phyloP scores from a whole-genome alignment of 164 flowering plant species.

The Magnolia officinalis region DNA sequence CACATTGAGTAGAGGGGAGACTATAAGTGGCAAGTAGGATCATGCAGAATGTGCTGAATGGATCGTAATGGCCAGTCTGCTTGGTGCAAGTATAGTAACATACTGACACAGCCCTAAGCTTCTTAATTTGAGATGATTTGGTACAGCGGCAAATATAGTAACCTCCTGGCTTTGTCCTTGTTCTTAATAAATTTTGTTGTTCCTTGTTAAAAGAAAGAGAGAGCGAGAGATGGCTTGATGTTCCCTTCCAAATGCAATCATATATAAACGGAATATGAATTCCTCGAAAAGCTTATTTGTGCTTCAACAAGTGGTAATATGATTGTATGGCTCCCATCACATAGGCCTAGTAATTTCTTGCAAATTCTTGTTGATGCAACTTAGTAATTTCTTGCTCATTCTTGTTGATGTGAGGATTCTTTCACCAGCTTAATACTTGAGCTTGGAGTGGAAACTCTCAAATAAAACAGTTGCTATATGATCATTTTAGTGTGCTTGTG shows the following conservation, averaged over 20 bases:
- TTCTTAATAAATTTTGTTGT: neutral
- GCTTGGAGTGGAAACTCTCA: no score
- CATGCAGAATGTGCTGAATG: no score
- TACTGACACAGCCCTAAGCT: neutral
- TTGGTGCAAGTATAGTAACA: no score
- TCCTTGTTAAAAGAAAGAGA: neutral
- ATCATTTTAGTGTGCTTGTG: no score
- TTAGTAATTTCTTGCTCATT: neutral
- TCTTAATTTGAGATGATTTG: neutral
- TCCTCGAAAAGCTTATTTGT: neutral
- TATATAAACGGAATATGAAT: neutral
- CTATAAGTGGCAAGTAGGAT: neutral
- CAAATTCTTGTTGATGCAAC: neutral
- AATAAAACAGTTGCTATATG: no score
- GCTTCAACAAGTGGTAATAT: neutral
- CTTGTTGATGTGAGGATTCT: neutral
- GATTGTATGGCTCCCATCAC: neutral
- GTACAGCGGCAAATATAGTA: neutral
- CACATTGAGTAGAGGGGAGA: no score
- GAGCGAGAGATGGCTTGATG: neutral
- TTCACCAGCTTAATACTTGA: neutral
- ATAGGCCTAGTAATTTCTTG: neutral
- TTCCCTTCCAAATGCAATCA: neutral
- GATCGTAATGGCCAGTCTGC: no score
- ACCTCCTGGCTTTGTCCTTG: neutral